These are phyloP conservation scores for Cordyceps fumosorosea DNA, from an alignment of 2,329 filamentous ascomycete species.

Conservation along the genomic window DNA sequence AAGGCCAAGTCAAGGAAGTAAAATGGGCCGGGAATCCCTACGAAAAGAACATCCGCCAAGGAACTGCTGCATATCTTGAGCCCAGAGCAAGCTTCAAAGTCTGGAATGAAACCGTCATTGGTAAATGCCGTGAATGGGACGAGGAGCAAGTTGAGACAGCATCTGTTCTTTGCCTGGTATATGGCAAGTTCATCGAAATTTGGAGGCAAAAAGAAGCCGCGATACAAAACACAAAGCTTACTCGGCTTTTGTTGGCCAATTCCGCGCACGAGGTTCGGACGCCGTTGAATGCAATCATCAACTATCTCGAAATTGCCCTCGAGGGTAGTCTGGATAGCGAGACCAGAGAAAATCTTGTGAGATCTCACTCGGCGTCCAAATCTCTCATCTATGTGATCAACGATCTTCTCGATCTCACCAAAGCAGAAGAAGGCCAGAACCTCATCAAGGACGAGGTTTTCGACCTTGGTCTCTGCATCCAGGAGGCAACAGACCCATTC, in stretches of 20 bases:
- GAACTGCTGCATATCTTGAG: conserved; percentile 68
- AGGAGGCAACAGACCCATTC: conserved; percentile 73
- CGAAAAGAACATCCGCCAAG: conserved; percentile 66
- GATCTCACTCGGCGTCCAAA: conserved; percentile 85
- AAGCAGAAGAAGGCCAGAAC: conserved; percentile 74
- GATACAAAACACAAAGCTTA: conserved; percentile 74
- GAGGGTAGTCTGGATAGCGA: conserved; percentile 75
- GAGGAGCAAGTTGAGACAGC: conserved; percentile 87
- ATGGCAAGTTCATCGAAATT: conserved; percentile 82
- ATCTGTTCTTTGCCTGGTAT: conserved; percentile 79
- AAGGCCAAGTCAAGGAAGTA: conserved; percentile 65
- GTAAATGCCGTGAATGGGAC: conserved; percentile 80
- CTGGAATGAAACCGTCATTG: conserved; percentile 75
- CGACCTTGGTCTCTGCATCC: conserved; percentile 62
- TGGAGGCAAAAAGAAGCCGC: conserved; percentile 88
- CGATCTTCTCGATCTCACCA: conserved; percentile 80
- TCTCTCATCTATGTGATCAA: conserved; percentile 93
- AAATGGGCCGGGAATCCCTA: conserved; percentile 87
- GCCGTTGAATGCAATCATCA: conserved; percentile 88
- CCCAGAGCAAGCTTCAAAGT: conserved; percentile 72
- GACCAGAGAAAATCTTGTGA: conserved; percentile 75
- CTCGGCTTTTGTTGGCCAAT: conserved; percentile 71
- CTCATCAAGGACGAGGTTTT: conserved; percentile 77
- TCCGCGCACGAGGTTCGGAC: conserved; percentile 90
- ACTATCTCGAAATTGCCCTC: conserved; percentile 85